Base-by-base conservation (phyloP, 164 flowering plant species). In the Chimonanthus salicifolius region DNA sequence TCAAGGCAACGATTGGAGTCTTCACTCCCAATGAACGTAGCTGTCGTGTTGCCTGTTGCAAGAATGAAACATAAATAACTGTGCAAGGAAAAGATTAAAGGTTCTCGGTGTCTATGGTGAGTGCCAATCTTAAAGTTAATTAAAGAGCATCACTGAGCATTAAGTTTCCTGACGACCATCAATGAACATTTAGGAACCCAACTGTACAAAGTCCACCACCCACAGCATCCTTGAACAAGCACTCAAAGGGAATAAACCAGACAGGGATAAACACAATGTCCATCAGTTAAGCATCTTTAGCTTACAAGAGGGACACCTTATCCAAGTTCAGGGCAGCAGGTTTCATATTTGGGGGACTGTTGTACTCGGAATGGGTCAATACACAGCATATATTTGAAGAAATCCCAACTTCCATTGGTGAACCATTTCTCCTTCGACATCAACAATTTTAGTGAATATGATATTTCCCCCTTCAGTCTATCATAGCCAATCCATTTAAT, bases 1-100 rank as follows among this genome's bases (percentile, higher is more conserved):
- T 74, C 76, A 74, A 69, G 43, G 76, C 76, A 0, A 74, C 58
- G 15, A 74, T 74, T 6, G 76, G 76, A 1, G 72, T 74, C 72
- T 74, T 68, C 68, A 74, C 72, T 43, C 76, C 76, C 58, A 74
- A 47, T 21, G 9, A 62, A 18, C 76, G 58, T 11, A 74, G 66
- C 66, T 68, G 76, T 49, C 76, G 58, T 47, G 76, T 74, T 47
- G 76, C 76, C 76, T 74, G 47, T 46, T 43, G 6, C 45, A 48
- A 21, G 9, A 49, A 64, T 6, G 6, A 44, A 43, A 43, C 58
- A 71, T 2, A 33, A 45, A 58, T 8, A 60, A 47, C 47, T 13
- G 33, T 33, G n/a, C 16, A 54, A 54, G 60, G 11, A n/a, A n/a
- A 33, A 33, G 33, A 33, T 33, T 33, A 15, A 54, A 54, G 60